phyloP scores from a whole-genome alignment of 306 rosid species.

The Acacia crassicarpa region DNA sequence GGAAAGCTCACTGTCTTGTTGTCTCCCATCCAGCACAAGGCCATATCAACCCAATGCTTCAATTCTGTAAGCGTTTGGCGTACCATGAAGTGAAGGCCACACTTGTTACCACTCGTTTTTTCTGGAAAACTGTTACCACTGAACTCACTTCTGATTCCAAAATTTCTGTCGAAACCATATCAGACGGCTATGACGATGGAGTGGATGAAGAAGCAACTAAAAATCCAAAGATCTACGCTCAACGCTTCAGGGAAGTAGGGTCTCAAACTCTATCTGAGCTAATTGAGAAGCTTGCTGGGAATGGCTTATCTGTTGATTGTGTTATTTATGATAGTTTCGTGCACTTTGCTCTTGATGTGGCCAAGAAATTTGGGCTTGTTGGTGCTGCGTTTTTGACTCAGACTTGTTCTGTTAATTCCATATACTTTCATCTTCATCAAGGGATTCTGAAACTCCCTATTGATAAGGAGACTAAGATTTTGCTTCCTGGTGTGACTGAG shows the following conservation, averaged over 20 bases:
- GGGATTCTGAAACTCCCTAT: conserved; percentile 22
- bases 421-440: conserved; percentile 13
- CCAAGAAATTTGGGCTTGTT: conserved; percentile 28
- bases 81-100: conserved; percentile 20
- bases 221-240: neutral
- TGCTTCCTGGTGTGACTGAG: conserved; percentile 19
- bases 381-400: conserved; percentile 3
- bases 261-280: conserved; percentile 11
- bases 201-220: neutral
- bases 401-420: neutral
- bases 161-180: conserved; percentile 25
- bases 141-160: neutral
- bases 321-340: conserved; percentile 33
- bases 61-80: conserved; percentile 35
- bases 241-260: conserved; percentile 14
- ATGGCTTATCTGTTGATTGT: conserved; percentile 11
- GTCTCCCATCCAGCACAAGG: conserved; percentile 32
- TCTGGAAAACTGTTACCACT: neutral
- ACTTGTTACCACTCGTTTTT: neutral
- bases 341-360: conserved; percentile 38
- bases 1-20: conserved; percentile 28
- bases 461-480: neutral
- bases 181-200: conserved; percentile 32
- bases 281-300: neutral
- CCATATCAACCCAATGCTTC: conserved; percentile 41